Conservation (phyloP, 208 protist genomes). For the Tetramitus jugosus region DNA sequence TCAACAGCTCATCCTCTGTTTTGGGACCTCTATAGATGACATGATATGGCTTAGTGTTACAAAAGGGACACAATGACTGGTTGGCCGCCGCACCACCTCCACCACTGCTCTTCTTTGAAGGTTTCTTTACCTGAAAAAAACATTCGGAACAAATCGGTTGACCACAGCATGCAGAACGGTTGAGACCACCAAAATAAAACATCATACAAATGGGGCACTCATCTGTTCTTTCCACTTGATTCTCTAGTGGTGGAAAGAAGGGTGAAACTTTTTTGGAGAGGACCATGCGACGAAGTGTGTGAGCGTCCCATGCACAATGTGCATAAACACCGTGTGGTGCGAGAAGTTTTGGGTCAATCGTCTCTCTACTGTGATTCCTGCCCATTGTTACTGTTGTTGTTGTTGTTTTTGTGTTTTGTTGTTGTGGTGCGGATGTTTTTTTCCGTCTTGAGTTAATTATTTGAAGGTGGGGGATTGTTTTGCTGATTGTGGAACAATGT, state of each 20-base stretch:
- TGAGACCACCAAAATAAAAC: constrained; percentile 11
- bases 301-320: neutral
- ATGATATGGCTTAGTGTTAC: neutral
- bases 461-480: too few relatives aligned
- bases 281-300: neutral
- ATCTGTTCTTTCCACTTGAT: neutral
- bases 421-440: too few relatives aligned
- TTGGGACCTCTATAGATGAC: neutral
- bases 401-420: too few relatives aligned
- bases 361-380: too few relatives aligned
- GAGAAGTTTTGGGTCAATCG: too few relatives aligned
- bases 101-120: neutral
- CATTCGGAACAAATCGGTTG: constrained; percentile 13
- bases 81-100: too few relatives aligned
- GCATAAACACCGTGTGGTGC: too few relatives aligned
- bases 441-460: too few relatives aligned
- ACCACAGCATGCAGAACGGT: neutral
- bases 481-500: too few relatives aligned
- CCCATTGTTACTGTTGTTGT: too few relatives aligned
- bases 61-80: constrained; percentile 5
- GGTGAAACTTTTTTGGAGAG: neutral
- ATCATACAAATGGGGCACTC: constrained; percentile 17
- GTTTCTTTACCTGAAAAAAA: neutral
- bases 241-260: neutral
- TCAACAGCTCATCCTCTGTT: neutral